Conservation (phyloP, 2,329 filamentous ascomycete species). For the Phaeosphaeriaceae sp. region DNA sequence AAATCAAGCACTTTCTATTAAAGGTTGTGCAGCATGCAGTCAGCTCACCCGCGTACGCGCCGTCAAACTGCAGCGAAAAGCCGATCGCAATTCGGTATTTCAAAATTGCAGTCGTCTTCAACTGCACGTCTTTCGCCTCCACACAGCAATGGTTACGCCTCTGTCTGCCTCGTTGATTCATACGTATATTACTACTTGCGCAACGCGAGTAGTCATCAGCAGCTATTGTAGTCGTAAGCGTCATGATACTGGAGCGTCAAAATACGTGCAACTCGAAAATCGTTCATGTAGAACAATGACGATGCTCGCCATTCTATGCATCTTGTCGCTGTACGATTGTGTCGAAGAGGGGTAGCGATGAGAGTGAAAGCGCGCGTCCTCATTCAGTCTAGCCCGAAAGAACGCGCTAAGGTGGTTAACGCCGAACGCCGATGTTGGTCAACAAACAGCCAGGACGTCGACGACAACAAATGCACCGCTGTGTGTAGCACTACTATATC, state of each 20-base stretch:
- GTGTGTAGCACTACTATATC: slow-evolving; percentile 3
- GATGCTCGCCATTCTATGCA: too few relatives aligned
- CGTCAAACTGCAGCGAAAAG: neutral
- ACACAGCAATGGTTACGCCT: neutral
- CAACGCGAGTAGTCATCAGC: neutral
- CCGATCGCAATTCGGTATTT: neutral
- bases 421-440: slow-evolving; percentile 28
- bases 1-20: neutral
- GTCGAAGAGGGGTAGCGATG: too few relatives aligned
- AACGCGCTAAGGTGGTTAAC: slow-evolving; percentile 13
- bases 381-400: neutral
- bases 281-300: too few relatives aligned
- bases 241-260: too few relatives aligned
- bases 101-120: too few relatives aligned
- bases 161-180: neutral
- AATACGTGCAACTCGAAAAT: too few relatives aligned
- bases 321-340: too few relatives aligned
- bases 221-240: too few relatives aligned
- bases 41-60: slow-evolving; percentile 1
- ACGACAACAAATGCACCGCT: slow-evolving; percentile 1
- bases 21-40: neutral
- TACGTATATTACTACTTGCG: too few relatives aligned
- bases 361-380: neutral
- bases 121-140: neutral
- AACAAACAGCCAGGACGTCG: slow-evolving; percentile 17